A percentile compares a stretch with the other conserved stretches of the same genome.
Conservation (phyloP, 1,284 basidiomycete genomes). For the Thelephora terrestris region DNA sequence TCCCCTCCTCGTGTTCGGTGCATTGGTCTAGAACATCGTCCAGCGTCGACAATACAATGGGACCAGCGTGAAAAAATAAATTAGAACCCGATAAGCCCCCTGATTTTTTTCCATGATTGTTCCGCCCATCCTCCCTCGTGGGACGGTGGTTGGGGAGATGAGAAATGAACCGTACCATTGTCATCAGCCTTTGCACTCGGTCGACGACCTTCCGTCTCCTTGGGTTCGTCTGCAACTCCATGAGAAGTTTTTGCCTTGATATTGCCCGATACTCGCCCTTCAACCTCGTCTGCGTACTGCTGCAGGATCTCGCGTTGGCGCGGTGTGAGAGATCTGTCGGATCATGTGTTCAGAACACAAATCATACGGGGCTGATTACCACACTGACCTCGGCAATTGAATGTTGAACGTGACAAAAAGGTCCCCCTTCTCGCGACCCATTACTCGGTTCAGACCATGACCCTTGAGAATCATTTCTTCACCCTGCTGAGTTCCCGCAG, state of each 20-base stretch:
- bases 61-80: conserved; percentile 39
- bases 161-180: conserved; percentile 70
- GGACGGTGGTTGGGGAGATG: conserved; percentile 38
- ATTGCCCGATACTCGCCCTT: conserved; percentile 42
- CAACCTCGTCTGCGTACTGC: conserved; percentile 87
- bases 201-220: not conserved
- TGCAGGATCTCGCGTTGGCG: conserved; percentile 84
- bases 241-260: conserved; percentile 7
- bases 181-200: conserved; percentile 24
- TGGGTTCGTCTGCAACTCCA: conserved; percentile 5
- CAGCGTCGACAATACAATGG: conserved; percentile 16
- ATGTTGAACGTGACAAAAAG: conserved; percentile 86
- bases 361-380: conserved; percentile 8
- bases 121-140: conserved; percentile 52
- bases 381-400: conserved; percentile 77
- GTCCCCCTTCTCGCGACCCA: conserved; percentile 71
- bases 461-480: conserved; percentile 95
- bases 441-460: conserved; percentile 72
- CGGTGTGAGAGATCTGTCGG: conserved; percentile 62
- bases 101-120: conserved; percentile 56
- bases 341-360: conserved; percentile 12
- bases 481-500: conserved; percentile 90
- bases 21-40: conserved; percentile 10
- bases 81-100: conserved; percentile 61
- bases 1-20: conserved; percentile 11